Percentiles rank a stretch among this genome's conserved stretches.
phyloP scores from a whole-genome alignment of 1,284 basidiomycete species.

The Earliella scabrosa region DNA sequence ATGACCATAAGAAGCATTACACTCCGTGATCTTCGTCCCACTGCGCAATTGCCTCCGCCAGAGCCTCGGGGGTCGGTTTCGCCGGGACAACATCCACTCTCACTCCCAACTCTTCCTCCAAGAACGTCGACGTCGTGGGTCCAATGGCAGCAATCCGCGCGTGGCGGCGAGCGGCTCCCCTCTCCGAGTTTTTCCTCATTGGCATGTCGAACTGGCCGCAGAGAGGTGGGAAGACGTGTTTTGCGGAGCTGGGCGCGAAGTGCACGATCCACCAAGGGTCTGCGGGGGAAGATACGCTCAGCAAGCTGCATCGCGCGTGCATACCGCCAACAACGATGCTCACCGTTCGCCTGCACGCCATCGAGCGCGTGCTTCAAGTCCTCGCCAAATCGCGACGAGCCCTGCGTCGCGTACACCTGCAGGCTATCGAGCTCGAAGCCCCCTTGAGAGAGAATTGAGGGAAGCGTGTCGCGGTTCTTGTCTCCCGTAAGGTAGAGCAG shows the following conservation, averaged over 20 bases:
- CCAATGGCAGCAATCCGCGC: constrained; percentile 65
- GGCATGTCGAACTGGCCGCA: constrained; percentile 46
- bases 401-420: constrained; percentile 71
- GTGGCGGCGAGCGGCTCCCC: not conserved
- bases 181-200: not conserved
- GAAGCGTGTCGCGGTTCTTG: constrained; percentile 77
- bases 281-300: not conserved
- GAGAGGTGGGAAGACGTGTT: constrained; percentile 58
- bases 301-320: too few relatives aligned
- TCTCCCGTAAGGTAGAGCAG: constrained; percentile 81
- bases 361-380: constrained; percentile 38
- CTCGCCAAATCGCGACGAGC: constrained; percentile 53
- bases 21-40: constrained; percentile 2
- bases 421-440: constrained; percentile 51
- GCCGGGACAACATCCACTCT: constrained; percentile 55
- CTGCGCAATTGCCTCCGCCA: constrained; percentile 44
- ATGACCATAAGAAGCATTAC: not conserved
- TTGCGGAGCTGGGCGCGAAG: constrained; percentile 76
- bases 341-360: not conserved
- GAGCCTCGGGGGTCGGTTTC: constrained; percentile 59
- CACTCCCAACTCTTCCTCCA: constrained; percentile 50
- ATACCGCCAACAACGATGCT: not conserved
- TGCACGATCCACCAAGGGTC: constrained; percentile 69
- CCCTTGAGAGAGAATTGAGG: constrained; percentile 50
- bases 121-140: constrained; percentile 60